A percentile compares a stretch with the other conserved stretches of the same genome.
These are phyloP conservation scores for Achaetomium macrosporum DNA, from an alignment of 2,329 filamentous ascomycete species.

Conservation along the genomic window DNA sequence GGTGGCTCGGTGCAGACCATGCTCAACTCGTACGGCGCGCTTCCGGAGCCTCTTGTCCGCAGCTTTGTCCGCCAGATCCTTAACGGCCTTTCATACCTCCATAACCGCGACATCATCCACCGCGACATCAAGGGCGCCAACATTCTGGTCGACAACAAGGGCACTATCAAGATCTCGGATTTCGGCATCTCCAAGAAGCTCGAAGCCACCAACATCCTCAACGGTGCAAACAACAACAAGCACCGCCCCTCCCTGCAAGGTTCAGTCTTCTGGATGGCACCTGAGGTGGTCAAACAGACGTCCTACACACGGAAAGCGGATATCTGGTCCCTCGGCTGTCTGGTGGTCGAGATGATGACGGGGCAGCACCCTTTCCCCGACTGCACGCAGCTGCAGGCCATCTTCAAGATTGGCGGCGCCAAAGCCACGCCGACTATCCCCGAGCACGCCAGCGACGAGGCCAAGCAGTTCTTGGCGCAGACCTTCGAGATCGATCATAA, in stretches of 20 bases:
- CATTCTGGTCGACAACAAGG: conserved; percentile 97
- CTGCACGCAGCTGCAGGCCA: conserved; percentile 93
- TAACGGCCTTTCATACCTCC: conserved; percentile 85
- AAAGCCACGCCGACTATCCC: conserved; percentile 85
- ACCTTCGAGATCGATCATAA: conserved; percentile 97
- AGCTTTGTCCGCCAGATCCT: conserved; percentile 97
- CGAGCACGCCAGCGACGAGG: conserved; percentile 77
- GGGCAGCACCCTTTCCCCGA: conserved; percentile 94
- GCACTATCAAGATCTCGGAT: conserved; percentile 97
- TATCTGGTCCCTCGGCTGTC: conserved; percentile 94
- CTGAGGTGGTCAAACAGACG: conserved; percentile 95
- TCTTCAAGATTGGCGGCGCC: conserved; percentile 93
- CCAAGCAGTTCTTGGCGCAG: conserved; percentile 72
- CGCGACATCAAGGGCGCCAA: conserved; percentile 99
- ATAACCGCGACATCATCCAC: conserved; percentile 93
- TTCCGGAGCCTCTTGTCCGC: conserved; percentile 86
- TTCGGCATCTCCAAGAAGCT: conserved; percentile 98
- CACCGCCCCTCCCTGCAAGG: conserved; percentile 80
- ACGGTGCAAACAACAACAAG: conserved; percentile 60
- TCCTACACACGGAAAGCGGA: conserved; percentile 97
- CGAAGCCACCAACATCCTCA: conserved; percentile 80
- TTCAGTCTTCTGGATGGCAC: conserved; percentile 99
- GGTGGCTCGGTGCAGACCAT: conserved; percentile 97
- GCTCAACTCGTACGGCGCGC: conserved; percentile 95
- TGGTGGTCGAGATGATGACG: conserved; percentile 99